Evolutionary conservation across 257 asterid genomes (phyloP).

Genomic region (Solanum bukasovii): DNA sequence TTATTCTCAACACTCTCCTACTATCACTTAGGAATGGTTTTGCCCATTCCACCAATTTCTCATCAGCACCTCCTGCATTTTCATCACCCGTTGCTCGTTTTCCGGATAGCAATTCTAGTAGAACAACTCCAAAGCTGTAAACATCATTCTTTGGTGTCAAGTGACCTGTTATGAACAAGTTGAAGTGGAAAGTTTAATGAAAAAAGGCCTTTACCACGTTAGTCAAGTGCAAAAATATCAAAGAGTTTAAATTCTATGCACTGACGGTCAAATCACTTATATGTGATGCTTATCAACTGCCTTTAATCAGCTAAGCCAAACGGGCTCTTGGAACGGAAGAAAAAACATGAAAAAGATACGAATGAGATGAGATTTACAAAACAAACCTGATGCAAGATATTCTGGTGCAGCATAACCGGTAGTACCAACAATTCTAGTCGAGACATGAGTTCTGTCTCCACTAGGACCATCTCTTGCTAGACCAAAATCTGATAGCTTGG

Average conservation of each 20-base stretch:
- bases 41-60: conserved; percentile 62
- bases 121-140: conserved; percentile 36
- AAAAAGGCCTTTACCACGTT: background rate
- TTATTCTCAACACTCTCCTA: conserved; percentile 45
- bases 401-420: conserved; percentile 75
- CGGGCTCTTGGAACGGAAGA: too few relatives aligned
- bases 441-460: conserved; percentile 68
- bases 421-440: conserved; percentile 67
- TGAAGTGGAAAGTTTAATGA: background rate
- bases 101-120: conserved; percentile 31
- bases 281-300: background rate
- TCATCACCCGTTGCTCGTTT: conserved; percentile 50
- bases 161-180: conserved; percentile 19
- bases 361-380: too few relatives aligned
- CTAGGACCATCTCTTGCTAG: conserved; percentile 64
- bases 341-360: background rate
- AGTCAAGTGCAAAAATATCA: background rate
- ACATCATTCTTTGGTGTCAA: conserved; percentile 42
- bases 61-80: conserved; percentile 38
- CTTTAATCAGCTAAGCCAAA: background rate
- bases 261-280: background rate
- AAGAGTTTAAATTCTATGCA: background rate
- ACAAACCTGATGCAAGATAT: conserved; percentile 48
- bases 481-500: conserved; percentile 70
- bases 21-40: conserved; percentile 36